These are phyloP conservation scores for Saturnispora dispora DNA, from an alignment of 805 yeast species.

Conservation along the genomic window DNA sequence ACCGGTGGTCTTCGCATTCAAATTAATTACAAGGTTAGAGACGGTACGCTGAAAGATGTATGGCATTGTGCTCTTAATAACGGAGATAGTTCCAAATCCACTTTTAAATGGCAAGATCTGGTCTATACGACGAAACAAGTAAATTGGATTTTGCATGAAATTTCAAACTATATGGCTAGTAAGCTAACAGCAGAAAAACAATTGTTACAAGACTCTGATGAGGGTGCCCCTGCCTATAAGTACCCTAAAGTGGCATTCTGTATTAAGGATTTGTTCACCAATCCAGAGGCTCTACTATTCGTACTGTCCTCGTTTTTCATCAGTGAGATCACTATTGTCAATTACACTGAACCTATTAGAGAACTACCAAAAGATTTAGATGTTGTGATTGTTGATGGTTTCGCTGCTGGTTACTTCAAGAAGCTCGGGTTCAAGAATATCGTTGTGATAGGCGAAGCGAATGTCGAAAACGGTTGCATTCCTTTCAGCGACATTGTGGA, in stretches of 20 bases:
- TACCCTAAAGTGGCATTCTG: slow-evolving; percentile 4
- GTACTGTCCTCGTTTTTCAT: slow-evolving; percentile 26
- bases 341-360: slow-evolving; percentile 38
- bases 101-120: not conserved
- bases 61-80: slow-evolving; percentile 45
- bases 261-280: slow-evolving; percentile 13
- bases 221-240: not conserved
- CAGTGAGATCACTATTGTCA: slow-evolving; percentile 30
- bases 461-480: not conserved
- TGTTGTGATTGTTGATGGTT: slow-evolving; percentile 19
- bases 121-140: slow-evolving; percentile 6
- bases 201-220: not conserved
- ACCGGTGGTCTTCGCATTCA: slow-evolving; percentile 62
- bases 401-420: slow-evolving; percentile 8
- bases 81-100: slow-evolving; percentile 11
- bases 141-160: slow-evolving; percentile 5
- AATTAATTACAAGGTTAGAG: slow-evolving; percentile 54
- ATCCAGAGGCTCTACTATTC: slow-evolving; percentile 17
- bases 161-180: slow-evolving; percentile 7
- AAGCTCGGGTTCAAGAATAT: slow-evolving; percentile 18
- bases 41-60: slow-evolving; percentile 67
- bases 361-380: slow-evolving; percentile 31
- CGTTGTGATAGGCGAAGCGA: slow-evolving; percentile 21
- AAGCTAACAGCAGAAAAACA: not conserved
- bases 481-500: slow-evolving; percentile 4